Conservation (phyloP, 176 grass and related monocot genomes). For the Oropetium thomaeum region DNA sequence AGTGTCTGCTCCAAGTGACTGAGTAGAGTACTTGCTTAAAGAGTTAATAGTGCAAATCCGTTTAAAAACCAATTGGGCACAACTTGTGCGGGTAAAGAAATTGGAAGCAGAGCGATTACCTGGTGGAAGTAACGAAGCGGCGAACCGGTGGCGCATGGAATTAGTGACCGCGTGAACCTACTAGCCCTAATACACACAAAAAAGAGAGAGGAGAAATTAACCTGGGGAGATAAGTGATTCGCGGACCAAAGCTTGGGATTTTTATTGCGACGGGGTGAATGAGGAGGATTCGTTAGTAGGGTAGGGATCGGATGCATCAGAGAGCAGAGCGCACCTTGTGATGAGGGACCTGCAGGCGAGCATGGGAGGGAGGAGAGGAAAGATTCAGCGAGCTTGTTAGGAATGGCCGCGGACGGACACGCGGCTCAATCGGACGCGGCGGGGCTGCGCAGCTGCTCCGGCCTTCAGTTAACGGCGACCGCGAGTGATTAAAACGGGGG, state of each 20-base stretch:
- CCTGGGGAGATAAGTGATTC: not conserved
- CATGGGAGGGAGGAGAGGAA: not conserved
- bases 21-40: not conserved
- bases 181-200: not conserved
- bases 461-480: not conserved
- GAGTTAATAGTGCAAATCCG: not conserved
- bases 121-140: conserved; percentile 24
- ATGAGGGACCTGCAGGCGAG: not conserved
- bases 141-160: conserved; percentile 8
- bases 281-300: not conserved
- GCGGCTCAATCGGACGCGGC: not conserved
- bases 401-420: not conserved
- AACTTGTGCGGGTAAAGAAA: not conserved
- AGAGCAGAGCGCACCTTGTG: conserved; percentile 10
- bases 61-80: not conserved
- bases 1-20: not conserved
- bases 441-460: not conserved
- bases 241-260: not conserved
- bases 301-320: not conserved
- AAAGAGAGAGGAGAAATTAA: not conserved
- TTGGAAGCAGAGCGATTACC: not conserved
- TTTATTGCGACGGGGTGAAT: not conserved
- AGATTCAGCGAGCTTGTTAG: not conserved
- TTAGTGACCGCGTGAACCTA: not conserved
- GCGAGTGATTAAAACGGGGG: not conserved